phyloP scores from a whole-genome alignment of 495 filamentous ascomycete species.

The Chaetomium tenue region DNA sequence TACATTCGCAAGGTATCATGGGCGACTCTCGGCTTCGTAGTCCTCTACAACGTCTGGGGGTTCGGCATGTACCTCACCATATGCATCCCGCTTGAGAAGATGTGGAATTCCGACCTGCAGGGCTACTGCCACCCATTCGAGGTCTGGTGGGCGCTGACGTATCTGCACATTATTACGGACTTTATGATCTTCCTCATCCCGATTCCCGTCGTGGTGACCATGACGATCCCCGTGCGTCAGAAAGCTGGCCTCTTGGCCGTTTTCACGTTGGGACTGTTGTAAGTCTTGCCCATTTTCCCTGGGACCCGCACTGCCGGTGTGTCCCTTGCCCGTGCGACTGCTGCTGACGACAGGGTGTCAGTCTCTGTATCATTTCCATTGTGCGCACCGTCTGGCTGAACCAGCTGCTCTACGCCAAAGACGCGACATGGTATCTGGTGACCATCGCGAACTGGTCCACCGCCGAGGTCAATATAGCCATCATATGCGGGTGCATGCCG shows the following conservation, averaged over 20 bases:
- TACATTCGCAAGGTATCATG: slow-evolving; percentile 20
- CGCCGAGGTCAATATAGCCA: slow-evolving; percentile 49
- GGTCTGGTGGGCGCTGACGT: slow-evolving; percentile 39
- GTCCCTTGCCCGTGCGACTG: not conserved
- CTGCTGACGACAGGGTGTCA: slow-evolving; percentile 1
- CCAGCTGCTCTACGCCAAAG: slow-evolving; percentile 37
- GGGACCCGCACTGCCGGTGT: not conserved
- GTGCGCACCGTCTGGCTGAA: slow-evolving; percentile 38
- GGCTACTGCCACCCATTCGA: slow-evolving; percentile 35
- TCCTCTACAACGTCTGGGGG: slow-evolving; percentile 29
- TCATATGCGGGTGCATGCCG: slow-evolving; percentile 48
- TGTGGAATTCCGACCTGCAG: slow-evolving; percentile 31
- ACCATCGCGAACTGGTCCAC: slow-evolving; percentile 49
- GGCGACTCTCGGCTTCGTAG: slow-evolving; percentile 28
- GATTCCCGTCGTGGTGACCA: slow-evolving; percentile 46
- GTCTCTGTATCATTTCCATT: slow-evolving; percentile 30
- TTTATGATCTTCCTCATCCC: slow-evolving; percentile 43
- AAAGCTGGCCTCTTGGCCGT: slow-evolving; percentile 29
- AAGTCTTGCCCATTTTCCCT: not conserved
- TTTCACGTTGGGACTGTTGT: slow-evolving; percentile 26
- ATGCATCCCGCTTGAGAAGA: slow-evolving; percentile 33
- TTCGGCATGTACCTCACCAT: slow-evolving; percentile 31
- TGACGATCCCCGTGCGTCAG: slow-evolving; percentile 40
- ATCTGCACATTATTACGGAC: slow-evolving; percentile 42
- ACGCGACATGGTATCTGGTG: slow-evolving; percentile 39